Evolutionary conservation across 352 stramenopile species (phyloP), one percentile per base, ranked within the genome.

Genomic region (Phytopythium helicoides): DNA sequence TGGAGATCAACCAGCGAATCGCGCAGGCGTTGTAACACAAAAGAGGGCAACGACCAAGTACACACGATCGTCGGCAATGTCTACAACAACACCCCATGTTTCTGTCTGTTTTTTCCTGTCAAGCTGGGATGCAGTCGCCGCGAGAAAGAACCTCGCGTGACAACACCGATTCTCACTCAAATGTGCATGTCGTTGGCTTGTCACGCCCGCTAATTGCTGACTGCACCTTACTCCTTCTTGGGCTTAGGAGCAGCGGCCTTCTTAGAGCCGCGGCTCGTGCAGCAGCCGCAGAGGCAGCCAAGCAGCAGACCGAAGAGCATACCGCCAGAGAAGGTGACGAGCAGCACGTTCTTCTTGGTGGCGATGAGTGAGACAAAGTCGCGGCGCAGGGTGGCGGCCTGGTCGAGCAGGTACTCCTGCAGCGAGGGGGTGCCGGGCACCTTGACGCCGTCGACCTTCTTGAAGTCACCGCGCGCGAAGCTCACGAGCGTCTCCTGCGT

Each of bases 311-410:
- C 83, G 19, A 93, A 60, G 40, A 87, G 10, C 21, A 90, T 41
- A 1, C 83, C 83, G 28, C 66, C 66, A 5, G 76, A 86, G 62
- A 93, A 93, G 2, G 77, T 91, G 36, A 68, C 77, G 16, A 90
- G 62, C 53, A 93, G 56, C 48, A 89, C 83, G 42, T 91, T 91
- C 73, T 93, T 93, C 70, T 93, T 93, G 53, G 76, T 85, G 28
- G 56, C 64, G 18, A 90, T 55, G 31, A 93, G 67, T 60, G 73
- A 56, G 35, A 89, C 56, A 42, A 91, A 87, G 62, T 93, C 83
- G 28, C 61, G 54, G 44, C 86, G 65, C 37, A 93, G 67, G n/a
- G 76, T 33, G 41, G 76, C 38, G 16, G 60, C 54, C 47, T 91
- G 73, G 34, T 80, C 56, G 44, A 58, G 28, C 9, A 64, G 52